These are phyloP conservation scores for Inga laurina DNA, from an alignment of 306 rosid genomes.

Conservation along the genomic window DNA sequence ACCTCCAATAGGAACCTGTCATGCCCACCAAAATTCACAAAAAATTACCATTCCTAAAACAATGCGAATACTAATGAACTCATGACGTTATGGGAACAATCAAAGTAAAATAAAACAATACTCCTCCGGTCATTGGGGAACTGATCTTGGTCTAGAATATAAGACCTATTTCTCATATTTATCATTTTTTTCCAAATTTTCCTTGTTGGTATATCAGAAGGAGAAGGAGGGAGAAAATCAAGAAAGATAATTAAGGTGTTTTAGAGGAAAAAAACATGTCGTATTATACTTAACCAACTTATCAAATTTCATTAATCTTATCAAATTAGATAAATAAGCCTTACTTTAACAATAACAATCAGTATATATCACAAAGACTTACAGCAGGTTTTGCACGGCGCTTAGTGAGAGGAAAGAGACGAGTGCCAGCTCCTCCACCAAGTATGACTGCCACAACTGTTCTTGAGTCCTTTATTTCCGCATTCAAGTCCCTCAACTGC, in stretches of 20 bases:
- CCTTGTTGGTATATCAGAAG: no score
- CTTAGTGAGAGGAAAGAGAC: slow-evolving; percentile 93
- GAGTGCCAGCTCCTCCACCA: slow-evolving; percentile 99
- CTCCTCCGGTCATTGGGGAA: no score
- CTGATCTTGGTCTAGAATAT: no score
- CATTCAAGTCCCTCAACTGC: slow-evolving; percentile 67
- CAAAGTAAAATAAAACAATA: background rate
- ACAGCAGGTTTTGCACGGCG: slow-evolving; percentile 96
- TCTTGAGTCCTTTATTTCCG: slow-evolving; percentile 61
- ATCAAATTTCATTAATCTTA: no score
- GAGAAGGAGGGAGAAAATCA: no score
- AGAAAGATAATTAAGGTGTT: no score
- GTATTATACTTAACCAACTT: no score
- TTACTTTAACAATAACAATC: no score
- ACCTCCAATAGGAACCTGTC: slow-evolving; percentile 86
- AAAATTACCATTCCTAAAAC: slow-evolving; percentile 1
- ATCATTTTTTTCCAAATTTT: no score
- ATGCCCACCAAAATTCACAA: slow-evolving; percentile 20
- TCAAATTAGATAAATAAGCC: no score
- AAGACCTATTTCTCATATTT: no score
- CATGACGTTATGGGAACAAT: background rate
- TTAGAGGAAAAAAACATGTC: no score
- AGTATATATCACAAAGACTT: slow-evolving; percentile 13
- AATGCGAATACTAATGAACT: background rate
- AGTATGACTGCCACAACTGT: slow-evolving; percentile 84